Percentiles rank a stretch among this genome's conserved stretches.
These are phyloP conservation scores for Betula pendula DNA, from an alignment of 306 rosid species.

Conservation along the genomic window DNA sequence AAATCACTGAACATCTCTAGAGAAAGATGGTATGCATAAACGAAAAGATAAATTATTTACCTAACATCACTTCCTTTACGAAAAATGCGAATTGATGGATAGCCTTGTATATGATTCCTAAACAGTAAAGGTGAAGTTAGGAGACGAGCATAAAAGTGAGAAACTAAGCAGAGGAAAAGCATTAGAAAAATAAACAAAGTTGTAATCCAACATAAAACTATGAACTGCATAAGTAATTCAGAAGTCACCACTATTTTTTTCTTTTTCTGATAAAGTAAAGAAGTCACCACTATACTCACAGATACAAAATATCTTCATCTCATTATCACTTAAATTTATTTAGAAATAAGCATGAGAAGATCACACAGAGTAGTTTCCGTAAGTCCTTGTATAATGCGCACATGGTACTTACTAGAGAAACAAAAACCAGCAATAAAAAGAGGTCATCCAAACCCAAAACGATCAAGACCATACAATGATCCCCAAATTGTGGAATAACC, in stretches of 20 bases:
- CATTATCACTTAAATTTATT: background rate
- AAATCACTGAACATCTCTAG: conserved; percentile 17
- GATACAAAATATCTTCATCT: background rate
- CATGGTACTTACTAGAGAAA: background rate
- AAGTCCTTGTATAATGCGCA: background rate
- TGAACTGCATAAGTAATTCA: background rate
- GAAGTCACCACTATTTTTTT: background rate
- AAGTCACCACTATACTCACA: background rate
- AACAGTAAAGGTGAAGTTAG: conserved; percentile 36
- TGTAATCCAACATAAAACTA: background rate
- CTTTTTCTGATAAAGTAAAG: background rate
- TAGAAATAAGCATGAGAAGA: background rate
- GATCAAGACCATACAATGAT: background rate
- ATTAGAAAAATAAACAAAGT: background rate
- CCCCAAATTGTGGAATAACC: background rate
- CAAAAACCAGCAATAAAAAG: background rate
- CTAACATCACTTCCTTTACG: conserved; percentile 94
- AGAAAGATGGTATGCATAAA: background rate
- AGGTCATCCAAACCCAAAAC: background rate
- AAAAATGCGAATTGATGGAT: conserved; percentile 96
- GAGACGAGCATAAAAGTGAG: conserved; percentile 7
- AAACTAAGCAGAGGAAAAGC: conserved; percentile 21
- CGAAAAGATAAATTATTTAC: conserved; percentile 38
- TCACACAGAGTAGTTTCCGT: background rate
- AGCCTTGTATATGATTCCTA: conserved; percentile 97